phyloP scores from a whole-genome alignment of 176 grass and related monocot species.

The Eleusine coracana region DNA sequence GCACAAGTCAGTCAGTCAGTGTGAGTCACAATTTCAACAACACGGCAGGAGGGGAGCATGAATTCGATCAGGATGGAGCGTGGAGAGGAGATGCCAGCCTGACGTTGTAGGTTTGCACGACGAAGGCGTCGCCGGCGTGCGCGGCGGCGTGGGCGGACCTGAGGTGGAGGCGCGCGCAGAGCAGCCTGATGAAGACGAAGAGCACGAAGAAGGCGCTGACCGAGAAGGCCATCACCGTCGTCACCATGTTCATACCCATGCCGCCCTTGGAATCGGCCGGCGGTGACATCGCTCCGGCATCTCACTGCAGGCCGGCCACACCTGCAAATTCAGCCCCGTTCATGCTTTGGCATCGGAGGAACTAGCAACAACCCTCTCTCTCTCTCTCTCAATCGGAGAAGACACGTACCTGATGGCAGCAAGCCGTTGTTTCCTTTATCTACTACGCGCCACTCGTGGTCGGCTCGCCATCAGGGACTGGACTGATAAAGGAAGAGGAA shows the following conservation, averaged over 20 bases:
- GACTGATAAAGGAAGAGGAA: constrained; percentile 8
- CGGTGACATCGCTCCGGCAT: constrained; percentile 38
- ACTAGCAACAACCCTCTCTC: neutral
- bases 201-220: constrained; percentile 77
- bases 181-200: constrained; percentile 76
- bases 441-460: neutral
- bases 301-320: neutral
- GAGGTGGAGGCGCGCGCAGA: constrained; percentile 71
- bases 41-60: neutral
- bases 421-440: neutral
- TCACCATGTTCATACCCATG: constrained; percentile 60
- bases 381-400: neutral
- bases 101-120: constrained; percentile 29
- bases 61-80: neutral
- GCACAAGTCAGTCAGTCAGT: no score
- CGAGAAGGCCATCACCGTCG: constrained; percentile 78
- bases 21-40: neutral
- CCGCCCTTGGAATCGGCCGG: constrained; percentile 18
- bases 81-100: neutral
- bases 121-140: constrained; percentile 31
- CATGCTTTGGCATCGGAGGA: neutral
- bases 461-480: neutral
- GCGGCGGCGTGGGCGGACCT: constrained; percentile 21
- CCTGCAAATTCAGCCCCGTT: neutral
- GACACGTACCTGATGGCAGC: neutral